Conservation (phyloP, 1,284 basidiomycete species). For the Apiotrichum akiyoshidainum region DNA sequence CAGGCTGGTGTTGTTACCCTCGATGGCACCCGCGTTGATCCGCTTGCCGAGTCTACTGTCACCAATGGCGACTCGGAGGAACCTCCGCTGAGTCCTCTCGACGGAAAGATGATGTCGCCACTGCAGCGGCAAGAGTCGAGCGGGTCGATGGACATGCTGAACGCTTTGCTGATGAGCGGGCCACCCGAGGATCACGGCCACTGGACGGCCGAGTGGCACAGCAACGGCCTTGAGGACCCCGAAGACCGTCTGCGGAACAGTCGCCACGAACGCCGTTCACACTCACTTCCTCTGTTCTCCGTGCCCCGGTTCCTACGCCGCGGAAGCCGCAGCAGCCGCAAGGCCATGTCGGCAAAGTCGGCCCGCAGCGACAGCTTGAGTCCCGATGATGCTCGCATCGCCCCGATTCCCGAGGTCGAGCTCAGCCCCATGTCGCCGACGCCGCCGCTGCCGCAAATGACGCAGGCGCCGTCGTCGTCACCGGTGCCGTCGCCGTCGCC, state of each 20-base stretch:
- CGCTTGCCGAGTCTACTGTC: background rate
- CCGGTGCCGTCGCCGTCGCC: background rate
- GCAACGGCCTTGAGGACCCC: background rate
- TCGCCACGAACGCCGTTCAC: background rate
- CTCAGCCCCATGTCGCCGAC: background rate
- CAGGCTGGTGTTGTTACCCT: background rate
- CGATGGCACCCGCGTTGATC: background rate
- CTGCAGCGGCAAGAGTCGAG: slow-evolving; percentile 4
- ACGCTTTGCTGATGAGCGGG: slow-evolving; percentile 13
- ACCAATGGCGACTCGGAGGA: background rate
- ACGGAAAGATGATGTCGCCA: background rate
- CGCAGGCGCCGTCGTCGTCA: background rate
- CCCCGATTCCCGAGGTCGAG: background rate
- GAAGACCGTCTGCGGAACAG: background rate
- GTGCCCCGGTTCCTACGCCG: slow-evolving; percentile 1
- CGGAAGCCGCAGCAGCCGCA: slow-evolving; percentile 3
- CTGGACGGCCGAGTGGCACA: slow-evolving; percentile 4
- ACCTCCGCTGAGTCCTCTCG: background rate
- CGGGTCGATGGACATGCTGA: slow-evolving; percentile 16
- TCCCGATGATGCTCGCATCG: background rate
- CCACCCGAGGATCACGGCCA: slow-evolving; percentile 11
- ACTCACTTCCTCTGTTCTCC: background rate
- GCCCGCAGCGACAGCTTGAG: background rate
- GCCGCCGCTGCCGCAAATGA: background rate
- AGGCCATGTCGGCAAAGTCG: background rate